phyloP scores from a whole-genome alignment of 768 basidiomycete genomes.

The Amanita jacksonii region DNA sequence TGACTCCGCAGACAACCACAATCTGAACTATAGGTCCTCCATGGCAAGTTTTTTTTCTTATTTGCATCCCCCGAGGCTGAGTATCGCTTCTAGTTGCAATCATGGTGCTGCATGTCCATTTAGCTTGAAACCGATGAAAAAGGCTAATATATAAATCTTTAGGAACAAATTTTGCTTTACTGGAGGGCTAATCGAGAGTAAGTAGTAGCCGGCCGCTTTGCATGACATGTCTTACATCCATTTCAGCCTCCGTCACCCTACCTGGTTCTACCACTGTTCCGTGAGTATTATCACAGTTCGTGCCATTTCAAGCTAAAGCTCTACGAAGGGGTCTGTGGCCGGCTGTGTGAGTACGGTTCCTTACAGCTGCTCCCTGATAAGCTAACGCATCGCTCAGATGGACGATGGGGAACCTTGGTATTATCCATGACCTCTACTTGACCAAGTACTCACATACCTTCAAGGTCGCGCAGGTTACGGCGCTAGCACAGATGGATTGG shows the following conservation, averaged over 20 bases:
- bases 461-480: constrained; percentile 60
- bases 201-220: neutral
- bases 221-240: neutral
- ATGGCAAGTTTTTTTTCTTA: constrained; percentile 26
- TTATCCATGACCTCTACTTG: constrained; percentile 13
- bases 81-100: constrained; percentile 17
- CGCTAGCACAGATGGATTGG: constrained; percentile 53
- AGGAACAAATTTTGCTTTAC: constrained; percentile 59
- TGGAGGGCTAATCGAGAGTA: constrained; percentile 47
- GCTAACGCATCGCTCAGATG: constrained; percentile 17
- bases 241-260: constrained; percentile 18
- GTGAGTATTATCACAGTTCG: constrained; percentile 9
- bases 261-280: constrained; percentile 19
- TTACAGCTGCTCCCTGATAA: no score
- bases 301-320: neutral
- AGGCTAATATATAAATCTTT: neutral
- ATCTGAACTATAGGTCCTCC: constrained; percentile 47
- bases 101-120: constrained; percentile 15
- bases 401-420: constrained; percentile 41
- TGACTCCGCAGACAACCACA: constrained; percentile 33
- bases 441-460: constrained; percentile 23
- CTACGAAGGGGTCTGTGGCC: constrained; percentile 26
- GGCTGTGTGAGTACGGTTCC: constrained; percentile 20
- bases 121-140: neutral
- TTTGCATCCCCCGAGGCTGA: neutral